Evolutionary conservation across 768 basidiomycete genomes (phyloP).

Genomic region (Lyophyllum atratum): DNA sequence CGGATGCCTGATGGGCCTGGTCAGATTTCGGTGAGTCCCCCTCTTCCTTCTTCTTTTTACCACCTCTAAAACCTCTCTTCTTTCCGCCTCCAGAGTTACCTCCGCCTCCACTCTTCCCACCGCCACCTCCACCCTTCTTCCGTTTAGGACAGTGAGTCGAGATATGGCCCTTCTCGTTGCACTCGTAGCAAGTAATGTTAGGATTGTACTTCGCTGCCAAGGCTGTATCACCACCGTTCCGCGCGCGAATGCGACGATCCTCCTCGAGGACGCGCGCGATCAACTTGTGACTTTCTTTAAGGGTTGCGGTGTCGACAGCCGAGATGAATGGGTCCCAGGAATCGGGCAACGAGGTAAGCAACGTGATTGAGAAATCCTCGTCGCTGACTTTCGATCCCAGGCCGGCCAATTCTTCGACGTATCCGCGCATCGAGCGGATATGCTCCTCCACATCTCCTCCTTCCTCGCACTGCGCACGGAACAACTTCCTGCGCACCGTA

Average conservation of each 20-base stretch:
- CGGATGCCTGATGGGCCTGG: slow-evolving; percentile 8
- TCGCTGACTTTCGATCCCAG: slow-evolving; percentile 26
- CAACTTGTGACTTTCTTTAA: slow-evolving; percentile 18
- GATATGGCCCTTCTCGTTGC: slow-evolving; percentile 12
- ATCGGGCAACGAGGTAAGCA: slow-evolving; percentile 34
- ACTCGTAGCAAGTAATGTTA: slow-evolving; percentile 12
- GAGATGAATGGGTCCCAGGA: slow-evolving; percentile 34
- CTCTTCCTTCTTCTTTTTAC: background rate
- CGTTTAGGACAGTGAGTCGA: background rate
- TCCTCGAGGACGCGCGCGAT: slow-evolving; percentile 28
- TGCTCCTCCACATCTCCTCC: slow-evolving; percentile 32
- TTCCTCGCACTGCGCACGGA: slow-evolving; percentile 27
- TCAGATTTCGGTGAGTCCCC: slow-evolving; percentile 4
- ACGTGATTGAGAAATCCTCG: slow-evolving; percentile 29
- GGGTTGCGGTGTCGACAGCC: slow-evolving; percentile 18
- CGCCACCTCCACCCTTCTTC: too few relatives aligned
- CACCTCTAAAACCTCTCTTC: background rate
- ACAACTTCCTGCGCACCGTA: slow-evolving; percentile 25
- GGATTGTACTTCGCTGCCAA: slow-evolving; percentile 17
- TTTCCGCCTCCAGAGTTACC: too few relatives aligned
- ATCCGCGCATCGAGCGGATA: slow-evolving; percentile 25
- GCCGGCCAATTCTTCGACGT: slow-evolving; percentile 22
- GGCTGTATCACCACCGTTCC: slow-evolving; percentile 12
- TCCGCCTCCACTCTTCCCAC: too few relatives aligned
- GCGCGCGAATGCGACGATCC: slow-evolving; percentile 13